Evolutionary conservation across 352 stramenopile genomes (phyloP).

Genomic region (Pythium dissimile): DNA sequence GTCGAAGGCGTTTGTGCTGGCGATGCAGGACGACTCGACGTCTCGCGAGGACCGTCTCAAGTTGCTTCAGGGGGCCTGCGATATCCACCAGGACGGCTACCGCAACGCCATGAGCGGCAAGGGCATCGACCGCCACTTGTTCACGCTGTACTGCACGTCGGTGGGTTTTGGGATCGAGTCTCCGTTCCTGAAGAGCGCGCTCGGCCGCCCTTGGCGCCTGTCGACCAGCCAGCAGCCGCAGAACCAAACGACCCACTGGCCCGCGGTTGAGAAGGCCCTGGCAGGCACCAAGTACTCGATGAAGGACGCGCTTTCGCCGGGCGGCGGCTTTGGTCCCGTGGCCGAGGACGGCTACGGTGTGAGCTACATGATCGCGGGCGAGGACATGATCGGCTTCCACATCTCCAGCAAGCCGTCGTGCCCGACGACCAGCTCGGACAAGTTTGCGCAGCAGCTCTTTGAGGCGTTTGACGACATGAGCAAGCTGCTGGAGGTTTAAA

Average conservation of each 20-base stretch:
- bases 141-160: conserved; percentile 92
- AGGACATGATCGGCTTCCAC: conserved; percentile 89
- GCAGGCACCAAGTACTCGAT: conserved; percentile 49
- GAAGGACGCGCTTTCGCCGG: conserved; percentile 64
- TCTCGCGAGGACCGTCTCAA: conserved; percentile 76
- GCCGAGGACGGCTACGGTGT: conserved; percentile 89
- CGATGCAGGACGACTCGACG: conserved; percentile 69
- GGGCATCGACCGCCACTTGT: conserved; percentile 95
- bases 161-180: conserved; percentile 86
- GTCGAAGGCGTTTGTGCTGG: conserved; percentile 89
- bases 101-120: conserved; percentile 86
- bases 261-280: conserved; percentile 59
- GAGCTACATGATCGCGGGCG: conserved; percentile 89
- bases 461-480: conserved; percentile 83
- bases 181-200: conserved; percentile 84
- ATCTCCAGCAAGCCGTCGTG: conserved; percentile 88
- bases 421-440: conserved; percentile 64
- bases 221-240: conserved; percentile 90
- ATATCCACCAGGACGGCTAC: conserved; percentile 91
- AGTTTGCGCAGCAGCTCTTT: conserved; percentile 75
- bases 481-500: conserved; percentile 26
- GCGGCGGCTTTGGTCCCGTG: conserved; percentile 88
- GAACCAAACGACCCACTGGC: conserved; percentile 85
- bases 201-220: conserved; percentile 81
- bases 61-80: conserved; percentile 85